Percentiles rank a stretch among this genome's conserved stretches.
These are phyloP conservation scores for Fraxinus paxiana DNA, from an alignment of 305 asterid species.

Conservation along the genomic window DNA sequence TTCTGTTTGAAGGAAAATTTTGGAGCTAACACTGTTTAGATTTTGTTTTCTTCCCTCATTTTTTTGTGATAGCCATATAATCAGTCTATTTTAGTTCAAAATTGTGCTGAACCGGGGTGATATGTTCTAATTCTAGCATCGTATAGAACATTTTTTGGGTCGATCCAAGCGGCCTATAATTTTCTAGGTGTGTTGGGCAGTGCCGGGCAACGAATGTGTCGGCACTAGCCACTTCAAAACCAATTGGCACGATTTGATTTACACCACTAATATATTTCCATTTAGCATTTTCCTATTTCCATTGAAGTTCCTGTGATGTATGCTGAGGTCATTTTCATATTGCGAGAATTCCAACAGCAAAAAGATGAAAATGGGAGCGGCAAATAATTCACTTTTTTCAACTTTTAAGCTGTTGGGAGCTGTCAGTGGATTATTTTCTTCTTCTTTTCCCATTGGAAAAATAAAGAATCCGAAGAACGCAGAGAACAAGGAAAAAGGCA, in stretches of 20 bases:
- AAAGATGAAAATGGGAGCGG: background rate
- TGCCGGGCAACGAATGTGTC: background rate
- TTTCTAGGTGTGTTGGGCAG: background rate
- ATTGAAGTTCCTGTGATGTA: background rate
- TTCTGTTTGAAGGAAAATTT: constrained; percentile 15
- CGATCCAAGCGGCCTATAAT: background rate
- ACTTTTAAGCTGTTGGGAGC: constrained; percentile 14
- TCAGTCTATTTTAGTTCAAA: background rate
- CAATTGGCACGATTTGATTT: background rate
- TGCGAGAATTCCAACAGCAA: constrained; percentile 11
- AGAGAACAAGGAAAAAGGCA: background rate
- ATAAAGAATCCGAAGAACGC: constrained; percentile 24
- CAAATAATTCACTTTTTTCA: background rate
- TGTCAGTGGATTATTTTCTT: background rate
- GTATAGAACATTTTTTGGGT: background rate
- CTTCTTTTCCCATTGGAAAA: constrained; percentile 26
- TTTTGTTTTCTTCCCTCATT: background rate
- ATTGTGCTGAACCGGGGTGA: background rate
- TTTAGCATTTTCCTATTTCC: background rate
- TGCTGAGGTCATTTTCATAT: background rate
- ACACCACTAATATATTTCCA: background rate
- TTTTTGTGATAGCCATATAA: background rate
- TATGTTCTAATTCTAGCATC: background rate
- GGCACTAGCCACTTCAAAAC: background rate
- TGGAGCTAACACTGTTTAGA: background rate